phyloP scores from a whole-genome alignment of 2,329 filamentous ascomycete genomes.

The Elsinoe arachidis region DNA sequence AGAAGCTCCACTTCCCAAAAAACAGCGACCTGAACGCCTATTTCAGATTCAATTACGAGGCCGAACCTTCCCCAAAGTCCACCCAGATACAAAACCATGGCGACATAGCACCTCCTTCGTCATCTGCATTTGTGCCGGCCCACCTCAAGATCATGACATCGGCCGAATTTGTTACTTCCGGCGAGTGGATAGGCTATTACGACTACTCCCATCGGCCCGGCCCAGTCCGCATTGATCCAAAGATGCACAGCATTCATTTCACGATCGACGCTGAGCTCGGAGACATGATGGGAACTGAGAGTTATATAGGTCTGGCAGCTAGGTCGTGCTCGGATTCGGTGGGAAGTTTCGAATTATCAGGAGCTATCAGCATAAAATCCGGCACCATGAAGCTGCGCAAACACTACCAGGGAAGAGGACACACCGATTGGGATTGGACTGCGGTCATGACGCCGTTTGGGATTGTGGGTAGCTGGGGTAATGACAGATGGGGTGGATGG shows the following conservation, averaged over 20 bases:
- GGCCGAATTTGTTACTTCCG: background rate
- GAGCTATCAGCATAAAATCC: background rate
- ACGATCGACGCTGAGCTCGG: background rate
- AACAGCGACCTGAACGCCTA: too few relatives aligned
- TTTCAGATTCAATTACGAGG: too few relatives aligned
- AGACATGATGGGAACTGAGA: background rate
- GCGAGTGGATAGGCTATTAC: constrained; percentile 6
- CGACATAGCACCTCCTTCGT: background rate
- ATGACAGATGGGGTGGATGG: background rate
- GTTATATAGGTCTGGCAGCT: background rate
- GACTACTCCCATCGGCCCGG: background rate
- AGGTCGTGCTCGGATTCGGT: too few relatives aligned
- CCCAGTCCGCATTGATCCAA: background rate
- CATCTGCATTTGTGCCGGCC: background rate
- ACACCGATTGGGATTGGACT: background rate
- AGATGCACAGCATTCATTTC: background rate
- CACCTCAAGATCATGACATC: background rate
- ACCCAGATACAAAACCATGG: background rate
- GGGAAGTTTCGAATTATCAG: background rate
- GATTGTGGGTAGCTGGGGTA: background rate
- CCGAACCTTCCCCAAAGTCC: too few relatives aligned
- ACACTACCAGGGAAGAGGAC: background rate
- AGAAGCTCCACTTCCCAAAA: too few relatives aligned
- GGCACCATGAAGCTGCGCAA: background rate
- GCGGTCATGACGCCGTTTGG: constrained; percentile 5